Conservation (phyloP, 208 protist genomes). For the Wallacemonas collosoma region DNA sequence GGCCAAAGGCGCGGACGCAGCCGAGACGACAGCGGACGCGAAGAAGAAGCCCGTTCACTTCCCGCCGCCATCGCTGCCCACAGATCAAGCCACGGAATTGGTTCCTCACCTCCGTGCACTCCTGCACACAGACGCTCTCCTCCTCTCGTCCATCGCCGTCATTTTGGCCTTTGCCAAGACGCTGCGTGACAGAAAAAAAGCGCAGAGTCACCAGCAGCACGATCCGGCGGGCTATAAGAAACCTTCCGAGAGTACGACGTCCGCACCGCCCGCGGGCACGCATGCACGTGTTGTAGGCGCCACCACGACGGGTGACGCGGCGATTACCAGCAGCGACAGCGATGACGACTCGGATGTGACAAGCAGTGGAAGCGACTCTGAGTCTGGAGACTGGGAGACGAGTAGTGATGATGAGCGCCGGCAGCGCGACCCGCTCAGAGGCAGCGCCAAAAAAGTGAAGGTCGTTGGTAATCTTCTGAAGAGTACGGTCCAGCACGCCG, state of each 20-base stretch:
- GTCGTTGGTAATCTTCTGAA: neutral
- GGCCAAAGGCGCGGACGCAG: neutral
- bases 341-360: neutral
- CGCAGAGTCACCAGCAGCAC: neutral
- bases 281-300: neutral
- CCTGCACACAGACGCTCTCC: constrained; percentile 75
- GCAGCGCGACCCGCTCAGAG: neutral
- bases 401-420: constrained; percentile 20
- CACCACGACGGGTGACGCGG: neutral
- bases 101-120: constrained; percentile 54
- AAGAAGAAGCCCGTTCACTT: constrained; percentile 8
- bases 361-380: neutral
- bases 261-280: neutral
- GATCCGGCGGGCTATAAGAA: no score
- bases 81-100: constrained; percentile 26
- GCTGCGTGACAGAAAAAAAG: neutral
- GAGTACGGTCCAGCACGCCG: constrained; percentile 56
- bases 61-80: constrained; percentile 11
- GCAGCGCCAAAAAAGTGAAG: neutral
- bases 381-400: neutral
- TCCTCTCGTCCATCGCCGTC: constrained; percentile 25
- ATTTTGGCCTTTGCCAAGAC: neutral
- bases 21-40: neutral
- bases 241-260: neutral
- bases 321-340: neutral